Percentiles rank a stretch among this genome's conserved stretches.
These are phyloP conservation scores for Achaetomium macrosporum DNA, from an alignment of 2,329 filamentous ascomycete species.

Conservation along the genomic window DNA sequence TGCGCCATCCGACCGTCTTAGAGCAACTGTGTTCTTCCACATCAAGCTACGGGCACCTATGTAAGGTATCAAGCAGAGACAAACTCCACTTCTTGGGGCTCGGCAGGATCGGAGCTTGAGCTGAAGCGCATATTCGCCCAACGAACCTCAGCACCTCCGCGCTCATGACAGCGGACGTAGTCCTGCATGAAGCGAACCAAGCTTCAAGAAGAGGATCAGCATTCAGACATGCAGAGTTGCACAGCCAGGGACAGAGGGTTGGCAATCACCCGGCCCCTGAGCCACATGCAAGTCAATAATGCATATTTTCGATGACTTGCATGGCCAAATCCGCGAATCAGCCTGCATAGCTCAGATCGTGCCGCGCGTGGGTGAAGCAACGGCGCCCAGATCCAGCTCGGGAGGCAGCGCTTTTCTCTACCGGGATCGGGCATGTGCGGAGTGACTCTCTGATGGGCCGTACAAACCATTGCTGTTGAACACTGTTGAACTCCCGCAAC, in stretches of 20 bases:
- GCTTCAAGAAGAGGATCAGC: not conserved
- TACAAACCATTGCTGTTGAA: too few relatives aligned
- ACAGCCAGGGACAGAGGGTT: not conserved
- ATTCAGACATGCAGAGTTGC: not conserved
- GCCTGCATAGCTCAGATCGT: not conserved
- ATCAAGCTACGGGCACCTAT: too few relatives aligned
- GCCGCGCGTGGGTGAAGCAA: not conserved
- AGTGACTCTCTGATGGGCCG: too few relatives aligned
- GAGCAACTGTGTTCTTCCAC: not conserved
- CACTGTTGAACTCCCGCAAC: too few relatives aligned
- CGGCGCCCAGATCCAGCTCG: not conserved
- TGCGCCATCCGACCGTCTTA: not conserved
- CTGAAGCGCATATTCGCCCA: constrained; percentile 1
- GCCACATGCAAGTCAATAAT: constrained; percentile 10
- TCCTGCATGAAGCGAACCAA: constrained; percentile 2
- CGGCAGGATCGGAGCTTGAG: constrained; percentile 6
- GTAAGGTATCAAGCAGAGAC: not conserved
- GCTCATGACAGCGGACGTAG: too few relatives aligned
- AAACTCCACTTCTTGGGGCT: constrained; percentile 7
- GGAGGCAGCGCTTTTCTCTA: not conserved
- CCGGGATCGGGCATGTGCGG: too few relatives aligned
- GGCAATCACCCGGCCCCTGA: not conserved
- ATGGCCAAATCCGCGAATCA: constrained; percentile 10
- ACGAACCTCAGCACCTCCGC: too few relatives aligned
- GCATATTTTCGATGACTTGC: constrained; percentile 14